A percentile compares a stretch with the other conserved stretches of the same genome.
phyloP scores from a whole-genome alignment of 1,284 basidiomycete genomes.

The Austroboletus niveus region DNA sequence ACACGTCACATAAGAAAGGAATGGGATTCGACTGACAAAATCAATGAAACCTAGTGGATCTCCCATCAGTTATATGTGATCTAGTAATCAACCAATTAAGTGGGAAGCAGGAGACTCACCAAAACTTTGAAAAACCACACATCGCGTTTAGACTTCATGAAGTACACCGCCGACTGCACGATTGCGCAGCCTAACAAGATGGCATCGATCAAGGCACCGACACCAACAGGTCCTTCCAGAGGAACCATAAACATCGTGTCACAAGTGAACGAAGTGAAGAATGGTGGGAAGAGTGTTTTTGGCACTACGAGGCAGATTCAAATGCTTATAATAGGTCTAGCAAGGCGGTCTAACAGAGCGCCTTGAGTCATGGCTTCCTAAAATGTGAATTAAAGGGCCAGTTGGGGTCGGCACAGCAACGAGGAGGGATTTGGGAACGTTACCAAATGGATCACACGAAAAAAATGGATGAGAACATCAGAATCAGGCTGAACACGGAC shows the following conservation, averaged over 20 bases:
- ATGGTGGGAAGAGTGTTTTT: neutral
- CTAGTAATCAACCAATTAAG: neutral
- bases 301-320: slow-evolving; percentile 9
- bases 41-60: slow-evolving; percentile 14
- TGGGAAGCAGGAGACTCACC: slow-evolving; percentile 11
- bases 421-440: slow-evolving; percentile 10
- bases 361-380: slow-evolving; percentile 5
- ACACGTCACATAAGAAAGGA: neutral
- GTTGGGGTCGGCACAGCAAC: slow-evolving; percentile 18
- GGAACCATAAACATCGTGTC: slow-evolving; percentile 11
- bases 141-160: slow-evolving; percentile 17
- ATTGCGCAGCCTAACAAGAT: slow-evolving; percentile 24
- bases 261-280: slow-evolving; percentile 1
- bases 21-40: slow-evolving; percentile 17
- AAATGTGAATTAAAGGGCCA: slow-evolving; percentile 3
- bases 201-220: slow-evolving; percentile 24
- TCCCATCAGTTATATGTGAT: slow-evolving; percentile 4
- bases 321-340: neutral
- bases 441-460: slow-evolving; percentile 13
- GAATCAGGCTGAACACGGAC: slow-evolving; percentile 11
- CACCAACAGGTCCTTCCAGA: slow-evolving; percentile 27
- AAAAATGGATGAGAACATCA: slow-evolving; percentile 12
- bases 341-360: slow-evolving; percentile 10
- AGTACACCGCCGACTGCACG: slow-evolving; percentile 27
- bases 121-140: slow-evolving; percentile 13